Percentiles rank a stretch among this genome's conserved stretches.
phyloP scores from a whole-genome alignment of 352 stramenopile species.

The Pythium aphanidermatum region DNA sequence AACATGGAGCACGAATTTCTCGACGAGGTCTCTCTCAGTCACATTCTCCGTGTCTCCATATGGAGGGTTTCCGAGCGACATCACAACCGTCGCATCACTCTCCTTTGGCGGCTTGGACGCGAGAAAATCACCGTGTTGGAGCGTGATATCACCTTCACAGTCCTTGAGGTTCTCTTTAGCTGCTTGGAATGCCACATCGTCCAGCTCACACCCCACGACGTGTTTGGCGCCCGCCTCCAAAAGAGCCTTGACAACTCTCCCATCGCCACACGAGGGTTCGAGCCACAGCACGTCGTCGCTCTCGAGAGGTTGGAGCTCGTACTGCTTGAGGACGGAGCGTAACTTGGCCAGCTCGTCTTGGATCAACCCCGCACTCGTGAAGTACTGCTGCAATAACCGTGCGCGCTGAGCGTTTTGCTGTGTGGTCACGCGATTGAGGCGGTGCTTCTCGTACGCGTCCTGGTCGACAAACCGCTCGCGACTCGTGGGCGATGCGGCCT shows the following conservation, averaged over 20 bases:
- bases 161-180: conserved; percentile 12
- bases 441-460: conserved; percentile 30
- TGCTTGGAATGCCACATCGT: conserved; percentile 22
- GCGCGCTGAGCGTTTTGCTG: conserved; percentile 30
- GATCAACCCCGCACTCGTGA: conserved; percentile 44
- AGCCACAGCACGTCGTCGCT: conserved; percentile 38
- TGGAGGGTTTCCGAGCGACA: conserved; percentile 64
- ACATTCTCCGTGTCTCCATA: conserved; percentile 27
- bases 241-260: conserved; percentile 40
- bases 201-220: conserved; percentile 60
- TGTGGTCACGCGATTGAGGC: conserved; percentile 11
- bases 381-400: conserved; percentile 66
- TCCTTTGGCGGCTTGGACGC: conserved; percentile 18
- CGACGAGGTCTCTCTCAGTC: conserved; percentile 41
- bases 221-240: conserved; percentile 27
- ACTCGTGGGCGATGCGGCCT: conserved; percentile 16
- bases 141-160: conserved; percentile 11
- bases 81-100: conserved; percentile 9
- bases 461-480: conserved; percentile 44
- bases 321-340: conserved; percentile 7
- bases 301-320: background rate
- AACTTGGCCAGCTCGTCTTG: conserved; percentile 30
- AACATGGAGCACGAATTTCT: conserved; percentile 42
- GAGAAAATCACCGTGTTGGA: conserved; percentile 51
- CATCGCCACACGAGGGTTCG: conserved; percentile 70